phyloP scores from a whole-genome alignment of 768 basidiomycete species.

The Cystobasidiopsis lactophilus region DNA sequence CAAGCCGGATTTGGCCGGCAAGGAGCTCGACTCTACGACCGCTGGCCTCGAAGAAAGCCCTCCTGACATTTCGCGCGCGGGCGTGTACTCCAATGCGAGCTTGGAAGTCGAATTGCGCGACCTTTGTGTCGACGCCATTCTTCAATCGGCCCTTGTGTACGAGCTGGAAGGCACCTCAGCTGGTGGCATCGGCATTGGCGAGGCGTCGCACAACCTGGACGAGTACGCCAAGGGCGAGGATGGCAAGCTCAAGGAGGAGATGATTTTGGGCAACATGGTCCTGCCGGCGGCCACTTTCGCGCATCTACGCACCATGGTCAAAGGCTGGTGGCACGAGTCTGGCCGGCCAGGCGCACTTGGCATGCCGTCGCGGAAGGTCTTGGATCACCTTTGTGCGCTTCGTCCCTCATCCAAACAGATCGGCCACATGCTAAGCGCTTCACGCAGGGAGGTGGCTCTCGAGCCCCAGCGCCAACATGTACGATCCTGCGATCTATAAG shows the following conservation, averaged over 20 bases:
- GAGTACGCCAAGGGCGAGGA: conserved; percentile 57
- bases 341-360: conserved; percentile 30
- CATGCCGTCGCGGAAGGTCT: conserved; percentile 23
- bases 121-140: conserved; percentile 74
- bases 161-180: conserved; percentile 69
- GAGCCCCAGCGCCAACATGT: conserved; percentile 60
- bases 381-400: conserved; percentile 50
- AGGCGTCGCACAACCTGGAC: conserved; percentile 69
- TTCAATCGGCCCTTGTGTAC: conserved; percentile 86
- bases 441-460: conserved; percentile 70
- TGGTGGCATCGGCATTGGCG: conserved; percentile 50
- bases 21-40: conserved; percentile 61
- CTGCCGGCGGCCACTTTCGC: conserved; percentile 68
- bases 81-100: conserved; percentile 80
- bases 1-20: conserved; percentile 76
- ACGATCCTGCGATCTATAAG: conserved; percentile 75
- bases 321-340: conserved; percentile 64
- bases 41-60: conserved; percentile 41
- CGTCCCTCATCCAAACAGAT: too few relatives aligned
- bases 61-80: conserved; percentile 63
- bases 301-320: conserved; percentile 68
- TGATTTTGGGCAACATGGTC: conserved; percentile 71
- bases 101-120: conserved; percentile 74
- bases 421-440: too few relatives aligned
- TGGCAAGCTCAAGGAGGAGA: conserved; percentile 34